Conservation (phyloP, 192 early-diverging fungal species). For the Gamsiella multidivaricata region DNA sequence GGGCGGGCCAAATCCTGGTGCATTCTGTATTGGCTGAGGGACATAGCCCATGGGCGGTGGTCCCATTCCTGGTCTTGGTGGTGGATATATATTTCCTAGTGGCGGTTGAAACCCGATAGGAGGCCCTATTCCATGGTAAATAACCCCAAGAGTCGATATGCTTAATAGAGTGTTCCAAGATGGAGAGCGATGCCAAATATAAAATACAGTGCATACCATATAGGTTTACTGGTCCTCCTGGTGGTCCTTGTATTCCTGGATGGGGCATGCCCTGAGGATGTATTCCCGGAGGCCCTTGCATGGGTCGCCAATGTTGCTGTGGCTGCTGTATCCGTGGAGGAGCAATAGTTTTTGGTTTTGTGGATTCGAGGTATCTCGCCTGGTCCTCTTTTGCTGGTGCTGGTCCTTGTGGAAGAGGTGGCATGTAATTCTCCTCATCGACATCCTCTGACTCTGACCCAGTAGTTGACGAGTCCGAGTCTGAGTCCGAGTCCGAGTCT, state of each 20-base stretch:
- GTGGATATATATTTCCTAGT: slow-evolving; percentile 17
- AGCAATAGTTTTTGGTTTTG: slow-evolving; percentile 20
- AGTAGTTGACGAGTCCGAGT: slow-evolving; percentile 27
- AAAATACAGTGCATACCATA: slow-evolving; percentile 9
- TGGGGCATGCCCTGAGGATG: slow-evolving; percentile 14
- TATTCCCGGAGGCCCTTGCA: slow-evolving; percentile 10
- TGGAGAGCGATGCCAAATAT: too few relatives aligned
- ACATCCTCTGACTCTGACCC: slow-evolving; percentile 28
- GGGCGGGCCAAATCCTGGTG: slow-evolving; percentile 15
- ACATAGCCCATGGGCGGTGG: slow-evolving; percentile 21
- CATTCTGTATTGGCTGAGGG: slow-evolving; percentile 9
- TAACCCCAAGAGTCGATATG: not conserved
- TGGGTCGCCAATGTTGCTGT: slow-evolving; percentile 7
- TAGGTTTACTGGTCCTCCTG: slow-evolving; percentile 13
- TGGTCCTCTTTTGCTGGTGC: slow-evolving; percentile 36
- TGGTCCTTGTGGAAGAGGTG: slow-evolving; percentile 37
- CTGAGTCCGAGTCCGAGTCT: slow-evolving; percentile 28
- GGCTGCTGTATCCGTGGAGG: slow-evolving; percentile 27
- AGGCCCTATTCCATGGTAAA: not conserved
- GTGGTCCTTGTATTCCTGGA: slow-evolving; percentile 24
- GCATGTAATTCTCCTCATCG: slow-evolving; percentile 38
- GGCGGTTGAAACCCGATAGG: slow-evolving; percentile 26
- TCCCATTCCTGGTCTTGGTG: slow-evolving; percentile 22
- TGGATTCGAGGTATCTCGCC: not conserved
- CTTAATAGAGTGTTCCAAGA: not conserved